phyloP scores from a whole-genome alignment of 108 stramenopile species.

The Stephanodiscus triporus region DNA sequence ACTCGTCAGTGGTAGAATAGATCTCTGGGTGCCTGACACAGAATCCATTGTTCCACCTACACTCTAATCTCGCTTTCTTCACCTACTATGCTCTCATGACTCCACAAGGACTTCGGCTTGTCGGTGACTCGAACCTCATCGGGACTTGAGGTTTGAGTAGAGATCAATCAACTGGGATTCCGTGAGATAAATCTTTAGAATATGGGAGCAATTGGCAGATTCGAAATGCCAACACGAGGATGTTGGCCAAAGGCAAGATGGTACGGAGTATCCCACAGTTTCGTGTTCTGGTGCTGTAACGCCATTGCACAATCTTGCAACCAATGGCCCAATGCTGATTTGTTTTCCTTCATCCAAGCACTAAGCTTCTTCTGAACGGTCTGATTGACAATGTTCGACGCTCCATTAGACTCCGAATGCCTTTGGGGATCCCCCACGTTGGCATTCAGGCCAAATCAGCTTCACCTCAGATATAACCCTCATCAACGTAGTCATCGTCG shows the following conservation, averaged over 20 bases:
- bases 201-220: background rate
- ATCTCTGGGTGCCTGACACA: background rate
- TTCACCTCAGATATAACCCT: background rate
- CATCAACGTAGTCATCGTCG: background rate
- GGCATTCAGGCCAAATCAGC: background rate
- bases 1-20: background rate
- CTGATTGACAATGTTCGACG: background rate
- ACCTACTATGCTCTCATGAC: background rate
- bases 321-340: background rate
- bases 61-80: background rate
- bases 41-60: background rate
- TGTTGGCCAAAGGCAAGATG: background rate
- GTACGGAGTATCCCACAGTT: background rate
- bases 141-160: background rate
- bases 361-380: background rate
- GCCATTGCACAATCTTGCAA: background rate
- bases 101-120: background rate
- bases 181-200: background rate
- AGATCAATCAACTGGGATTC: background rate
- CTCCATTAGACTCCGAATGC: conserved; percentile 15
- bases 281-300: background rate
- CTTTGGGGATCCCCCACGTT: background rate
- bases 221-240: conserved; percentile 5
- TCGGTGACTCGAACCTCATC: background rate
- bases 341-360: conserved; percentile 1